A percentile compares a stretch with the other conserved stretches of the same genome.
These are phyloP conservation scores for Cenchrus purpureus DNA, from an alignment of 176 grass and related monocot species.

Conservation along the genomic window DNA sequence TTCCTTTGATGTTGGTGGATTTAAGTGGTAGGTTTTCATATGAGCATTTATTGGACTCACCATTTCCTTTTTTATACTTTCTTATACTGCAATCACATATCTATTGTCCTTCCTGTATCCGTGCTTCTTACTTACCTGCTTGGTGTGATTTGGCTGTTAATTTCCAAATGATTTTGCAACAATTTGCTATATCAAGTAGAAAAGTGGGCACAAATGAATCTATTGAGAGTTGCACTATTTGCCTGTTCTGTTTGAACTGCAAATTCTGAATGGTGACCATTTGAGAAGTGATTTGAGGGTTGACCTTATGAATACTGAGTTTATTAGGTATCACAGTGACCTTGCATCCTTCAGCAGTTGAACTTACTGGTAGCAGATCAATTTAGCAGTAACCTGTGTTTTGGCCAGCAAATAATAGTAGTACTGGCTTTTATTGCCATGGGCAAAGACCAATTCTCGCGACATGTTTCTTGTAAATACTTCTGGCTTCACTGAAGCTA, in stretches of 20 bases:
- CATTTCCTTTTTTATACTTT: slow-evolving; percentile 20
- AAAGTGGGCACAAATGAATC: background rate
- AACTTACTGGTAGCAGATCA: background rate
- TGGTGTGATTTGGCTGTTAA: slow-evolving; percentile 1
- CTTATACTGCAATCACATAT: slow-evolving; percentile 19
- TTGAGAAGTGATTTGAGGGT: background rate
- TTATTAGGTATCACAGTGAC: slow-evolving; percentile 5
- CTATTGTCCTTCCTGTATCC: slow-evolving; percentile 23
- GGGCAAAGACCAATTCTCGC: background rate
- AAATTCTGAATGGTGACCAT: background rate
- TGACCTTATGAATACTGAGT: background rate
- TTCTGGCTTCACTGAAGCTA: background rate
- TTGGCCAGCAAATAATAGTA: background rate
- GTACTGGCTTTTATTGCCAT: background rate
- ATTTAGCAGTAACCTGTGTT: background rate
- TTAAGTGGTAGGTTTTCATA: slow-evolving; percentile 74
- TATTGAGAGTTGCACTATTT: slow-evolving; percentile 4
- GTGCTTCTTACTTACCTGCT: slow-evolving; percentile 6
- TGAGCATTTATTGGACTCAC: background rate
- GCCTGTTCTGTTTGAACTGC: background rate
- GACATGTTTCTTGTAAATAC: background rate
- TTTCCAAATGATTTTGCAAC: background rate
- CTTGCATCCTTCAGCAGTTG: background rate
- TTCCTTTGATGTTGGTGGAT: slow-evolving; percentile 96
- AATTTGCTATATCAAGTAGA: slow-evolving; percentile 9